Base-by-base conservation (phyloP, 2,329 filamentous ascomycete species). In the Colletotrichum spinosum region DNA sequence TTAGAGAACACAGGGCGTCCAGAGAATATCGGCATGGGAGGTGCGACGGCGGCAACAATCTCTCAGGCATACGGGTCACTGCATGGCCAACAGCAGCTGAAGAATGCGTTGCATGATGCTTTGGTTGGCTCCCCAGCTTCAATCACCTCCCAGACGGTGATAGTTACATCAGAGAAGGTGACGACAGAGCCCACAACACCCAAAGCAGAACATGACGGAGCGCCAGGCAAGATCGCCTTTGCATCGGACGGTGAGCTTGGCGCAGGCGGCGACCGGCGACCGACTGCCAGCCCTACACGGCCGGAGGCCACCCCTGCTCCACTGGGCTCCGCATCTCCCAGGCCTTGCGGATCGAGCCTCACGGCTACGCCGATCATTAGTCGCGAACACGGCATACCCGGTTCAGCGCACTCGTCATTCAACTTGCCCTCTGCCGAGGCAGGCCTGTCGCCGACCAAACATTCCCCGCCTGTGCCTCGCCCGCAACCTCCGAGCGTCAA, bases 401-500 rank as follows among this genome's bases (percentile, higher is more conserved):
- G 66, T 6, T 57, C 67, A 33, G 38, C 56, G 34, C 67, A 66
- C 17, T 59, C 67, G 10, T 69, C 67, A 3, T 66, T 63, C 25
- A 62, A 65, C 13, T 48, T 68, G 25, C 76, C 79, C 62, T 81
- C 83, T 34, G 74, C 77, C 4, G 78, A 77, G 54, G 83, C 80
- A 13, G 84, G 84, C 3, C 69, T 85, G 34, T 87, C 84, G 11
- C 84, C 84, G 2, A 81, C 77, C 35, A 87, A 87, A 70, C 81
- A 83, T 57, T 85, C 84, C 13, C 82, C 84, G 33, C 77, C 79
- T 17, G 74, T 77, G n/a, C 71, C 72, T 38, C 65, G 67, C 45
- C 57, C 60, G 6, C 57, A 67, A 34, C 58, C 67, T 12, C 45
- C 67, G 10, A 61, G 57, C 34, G 46, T 55, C 46, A 66, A 61